Evolutionary conservation across 805 yeast species (phyloP).

Genomic region (Myxozyma mucilagina): DNA sequence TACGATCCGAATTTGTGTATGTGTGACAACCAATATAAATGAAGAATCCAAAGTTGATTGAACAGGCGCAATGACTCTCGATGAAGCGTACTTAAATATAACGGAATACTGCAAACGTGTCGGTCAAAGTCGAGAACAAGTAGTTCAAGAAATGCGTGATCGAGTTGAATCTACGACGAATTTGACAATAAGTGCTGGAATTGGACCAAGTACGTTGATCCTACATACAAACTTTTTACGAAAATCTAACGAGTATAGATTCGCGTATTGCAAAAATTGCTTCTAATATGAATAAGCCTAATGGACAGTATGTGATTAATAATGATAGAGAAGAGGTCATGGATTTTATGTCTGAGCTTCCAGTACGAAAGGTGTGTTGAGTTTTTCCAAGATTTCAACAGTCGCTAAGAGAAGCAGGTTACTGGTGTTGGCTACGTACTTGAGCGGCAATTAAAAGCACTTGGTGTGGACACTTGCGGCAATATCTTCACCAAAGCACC

Average conservation of each 20-base stretch:
- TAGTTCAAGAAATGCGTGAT: constrained; percentile 44
- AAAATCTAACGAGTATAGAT: constrained; percentile 7
- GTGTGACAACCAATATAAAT: background rate
- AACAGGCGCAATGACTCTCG: constrained; percentile 65
- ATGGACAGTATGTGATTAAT: constrained; percentile 32
- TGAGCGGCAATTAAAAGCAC: constrained; percentile 34
- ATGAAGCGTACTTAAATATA: constrained; percentile 34
- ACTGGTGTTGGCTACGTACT: constrained; percentile 35
- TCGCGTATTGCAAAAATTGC: constrained; percentile 35
- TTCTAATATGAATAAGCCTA: constrained; percentile 36
- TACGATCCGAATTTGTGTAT: constrained; percentile 47
- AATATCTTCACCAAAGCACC: constrained; percentile 24
- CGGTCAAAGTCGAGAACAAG: constrained; percentile 31
- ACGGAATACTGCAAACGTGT: constrained; percentile 35
- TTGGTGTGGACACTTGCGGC: constrained; percentile 31
- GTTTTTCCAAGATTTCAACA: no score
- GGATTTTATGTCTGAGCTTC: constrained; percentile 30
- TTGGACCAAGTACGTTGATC: constrained; percentile 53
- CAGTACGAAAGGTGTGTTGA: constrained; percentile 30
- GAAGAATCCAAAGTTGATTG: background rate
- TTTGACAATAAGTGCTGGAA: constrained; percentile 80
- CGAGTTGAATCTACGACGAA: constrained; percentile 49
- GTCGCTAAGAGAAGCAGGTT: constrained; percentile 6
- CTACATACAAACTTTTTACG: background rate
- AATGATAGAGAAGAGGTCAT: constrained; percentile 20